Base-by-base conservation (phyloP, 2,329 filamentous ascomycete genomes). In the Cladosporium sp. region DNA sequence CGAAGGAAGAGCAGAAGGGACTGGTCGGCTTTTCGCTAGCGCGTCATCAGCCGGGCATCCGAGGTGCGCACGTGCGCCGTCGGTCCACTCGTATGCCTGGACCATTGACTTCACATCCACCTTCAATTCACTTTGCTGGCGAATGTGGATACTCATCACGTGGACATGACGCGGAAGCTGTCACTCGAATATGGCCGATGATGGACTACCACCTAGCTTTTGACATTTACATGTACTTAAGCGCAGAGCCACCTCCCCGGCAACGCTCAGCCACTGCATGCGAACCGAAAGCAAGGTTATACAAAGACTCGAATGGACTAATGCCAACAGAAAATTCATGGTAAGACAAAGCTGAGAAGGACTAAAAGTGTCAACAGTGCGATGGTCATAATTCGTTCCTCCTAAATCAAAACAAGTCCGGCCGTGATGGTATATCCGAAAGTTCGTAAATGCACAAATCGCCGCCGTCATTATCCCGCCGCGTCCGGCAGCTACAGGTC, bases 391-490 rank as follows among this genome's bases (percentile, higher is more conserved):
- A 43, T 43, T 30, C 38, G 19, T n/a, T 22, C 38, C 6, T 28
- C 51, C 38, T n/a, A 47, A 49, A 49, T 17, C 42, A 49, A 30
- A 56, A 49, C 54, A 45, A 15, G 20, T 39, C 40, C 34, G 42
- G 54, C 54, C 54, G 54, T 56, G n/a, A 54, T 39, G 22, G 43
- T 34, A 49, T 39, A 56, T 56, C 54, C 54, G 54, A 49, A 56
- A 56, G 28, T 51, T 52, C 54, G 30, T 39, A 30, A 45, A 56
- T 43, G 39, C 39, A 39, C 19, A 43, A 19, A 37, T 15, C n/a
- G 49, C 49, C 47, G 36, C 14, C 25, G n/a, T 36, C 38, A 43
- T 14, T 30, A 17, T 34, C 20, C 22, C 51, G 39, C 25, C 20
- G 5, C 39, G 36, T 25, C n/a, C n/a, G n/a, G n/a, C n/a, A n/a